Base-by-base conservation (phyloP, 306 rosid genomes). In the Glycine latifolia region DNA sequence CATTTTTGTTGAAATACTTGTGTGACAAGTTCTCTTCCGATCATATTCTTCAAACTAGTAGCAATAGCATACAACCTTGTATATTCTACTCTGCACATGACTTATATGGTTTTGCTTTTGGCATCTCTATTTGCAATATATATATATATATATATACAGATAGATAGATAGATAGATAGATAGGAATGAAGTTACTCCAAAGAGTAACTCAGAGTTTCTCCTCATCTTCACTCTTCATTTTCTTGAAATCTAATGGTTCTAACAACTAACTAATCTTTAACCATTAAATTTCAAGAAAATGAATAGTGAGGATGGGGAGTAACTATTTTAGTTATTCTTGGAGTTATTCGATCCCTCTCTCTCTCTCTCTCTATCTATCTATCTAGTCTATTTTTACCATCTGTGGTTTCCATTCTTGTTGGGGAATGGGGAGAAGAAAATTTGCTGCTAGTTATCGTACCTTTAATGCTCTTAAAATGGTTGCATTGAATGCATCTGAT, bases 401-500 rank as follows among this genome's bases (percentile, higher is more conserved):
- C 8, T 0, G 44, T 61, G 67, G 15, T 10, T 61, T 61, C 67
- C 15, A 31, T 61, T 61, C 15, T 31, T 11, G 47, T 62, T 13
- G 2, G 10, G 35, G 37, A 33, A 4, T 39, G 4, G 37, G 37
- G 37, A 17, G 41, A n/a, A 3, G 65, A 53, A 59, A 47, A 68
- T 31, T 63, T 66, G 15, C 65, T 71, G 44, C 73, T 26, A 15
- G 41, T 62, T 50, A 56, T 58, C 66, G 37, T 60, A 62, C 46
- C 14, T 5, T 35, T 26, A 8, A 54, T 65, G 60, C 26, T 46
- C 46, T 15, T 68, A 62, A 76, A 54, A 47, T 37, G 62, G 61
- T 79, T 80, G 35, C 50, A 7, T 76, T 82, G 55, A 79, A 83
- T 79, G 15, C 46, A 44, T 54, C 50, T 62, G 67, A 60, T 65